Conservation (phyloP, 2,329 filamentous ascomycete species). For the Amphichorda felina region DNA sequence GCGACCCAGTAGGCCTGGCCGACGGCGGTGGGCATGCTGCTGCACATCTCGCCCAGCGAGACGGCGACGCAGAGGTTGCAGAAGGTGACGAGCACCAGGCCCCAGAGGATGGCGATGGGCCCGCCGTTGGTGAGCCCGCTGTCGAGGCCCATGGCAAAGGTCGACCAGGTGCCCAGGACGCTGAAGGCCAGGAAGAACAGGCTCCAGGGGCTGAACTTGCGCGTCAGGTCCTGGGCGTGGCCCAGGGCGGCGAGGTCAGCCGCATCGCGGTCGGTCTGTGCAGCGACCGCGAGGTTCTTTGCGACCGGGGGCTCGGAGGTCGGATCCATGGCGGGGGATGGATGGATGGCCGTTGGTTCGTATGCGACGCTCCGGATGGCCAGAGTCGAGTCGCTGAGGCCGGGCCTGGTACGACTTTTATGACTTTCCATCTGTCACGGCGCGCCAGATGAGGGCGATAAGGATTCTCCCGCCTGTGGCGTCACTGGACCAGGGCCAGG, state of each 20-base stretch:
- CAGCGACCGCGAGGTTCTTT: neutral
- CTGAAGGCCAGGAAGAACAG: constrained; percentile 38
- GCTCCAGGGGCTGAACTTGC: constrained; percentile 31
- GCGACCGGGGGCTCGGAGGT: neutral
- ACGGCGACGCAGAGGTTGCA: constrained; percentile 33
- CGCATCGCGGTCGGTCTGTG: constrained; percentile 8
- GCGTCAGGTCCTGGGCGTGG: constrained; percentile 12
- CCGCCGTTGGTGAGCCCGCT: constrained; percentile 33
- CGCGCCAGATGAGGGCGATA: too few relatives aligned
- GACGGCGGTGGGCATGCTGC: constrained; percentile 38
- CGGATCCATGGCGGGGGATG: neutral
- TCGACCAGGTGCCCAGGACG: constrained; percentile 38
- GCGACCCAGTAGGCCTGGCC: constrained; percentile 37
- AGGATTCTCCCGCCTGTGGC: too few relatives aligned
- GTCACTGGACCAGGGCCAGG: too few relatives aligned
- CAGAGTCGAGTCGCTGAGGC: too few relatives aligned
- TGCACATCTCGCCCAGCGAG: constrained; percentile 34
- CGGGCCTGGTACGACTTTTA: too few relatives aligned
- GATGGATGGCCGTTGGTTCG: too few relatives aligned
- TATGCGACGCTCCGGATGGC: too few relatives aligned
- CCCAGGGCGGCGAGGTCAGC: constrained; percentile 13
- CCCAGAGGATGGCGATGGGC: constrained; percentile 33
- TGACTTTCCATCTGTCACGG: too few relatives aligned
- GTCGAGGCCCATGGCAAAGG: constrained; percentile 26
- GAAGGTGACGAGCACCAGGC: constrained; percentile 28